Conservation (phyloP, 2,329 filamentous ascomycete genomes). For the Epichloe sylvatica region DNA sequence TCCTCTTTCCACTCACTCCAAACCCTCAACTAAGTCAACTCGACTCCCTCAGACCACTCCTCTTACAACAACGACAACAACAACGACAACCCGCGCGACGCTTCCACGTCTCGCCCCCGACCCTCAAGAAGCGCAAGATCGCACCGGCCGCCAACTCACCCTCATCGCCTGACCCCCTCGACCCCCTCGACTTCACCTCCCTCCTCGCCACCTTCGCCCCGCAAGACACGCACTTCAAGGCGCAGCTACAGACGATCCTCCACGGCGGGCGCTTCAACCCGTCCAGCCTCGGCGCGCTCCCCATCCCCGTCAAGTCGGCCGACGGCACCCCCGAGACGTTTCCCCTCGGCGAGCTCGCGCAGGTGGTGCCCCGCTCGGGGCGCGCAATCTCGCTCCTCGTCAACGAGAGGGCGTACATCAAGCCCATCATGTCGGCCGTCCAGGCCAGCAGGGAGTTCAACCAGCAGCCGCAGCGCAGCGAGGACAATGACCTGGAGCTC, state of each 20-base stretch:
- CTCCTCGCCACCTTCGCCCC: slow-evolving; percentile 29
- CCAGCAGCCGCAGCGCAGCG: slow-evolving; percentile 44
- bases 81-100: slow-evolving; percentile 9
- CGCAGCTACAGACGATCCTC: slow-evolving; percentile 26
- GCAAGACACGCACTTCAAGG: slow-evolving; percentile 28
- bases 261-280: slow-evolving; percentile 39
- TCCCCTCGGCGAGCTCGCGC: slow-evolving; percentile 41
- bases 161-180: slow-evolving; percentile 20
- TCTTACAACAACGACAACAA: background rate
- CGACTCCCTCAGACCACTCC: background rate
- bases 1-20: background rate
- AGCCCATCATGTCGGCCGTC: slow-evolving; percentile 42
- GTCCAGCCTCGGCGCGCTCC: slow-evolving; percentile 31
- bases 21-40: background rate
- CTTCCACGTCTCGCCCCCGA: slow-evolving; percentile 17
- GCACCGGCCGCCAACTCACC: slow-evolving; percentile 18
- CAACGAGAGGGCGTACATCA: slow-evolving; percentile 31
- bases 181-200: slow-evolving; percentile 36
- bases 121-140: slow-evolving; percentile 27
- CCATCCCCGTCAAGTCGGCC: slow-evolving; percentile 23
- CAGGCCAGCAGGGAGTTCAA: slow-evolving; percentile 40
- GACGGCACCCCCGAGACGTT: slow-evolving; percentile 18
- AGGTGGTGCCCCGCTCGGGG: slow-evolving; percentile 34
- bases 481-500: slow-evolving; percentile 47
- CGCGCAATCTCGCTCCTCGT: slow-evolving; percentile 28